Evolutionary conservation across 352 stramenopile species (phyloP).

Genomic region (Albugo laibachii): DNA sequence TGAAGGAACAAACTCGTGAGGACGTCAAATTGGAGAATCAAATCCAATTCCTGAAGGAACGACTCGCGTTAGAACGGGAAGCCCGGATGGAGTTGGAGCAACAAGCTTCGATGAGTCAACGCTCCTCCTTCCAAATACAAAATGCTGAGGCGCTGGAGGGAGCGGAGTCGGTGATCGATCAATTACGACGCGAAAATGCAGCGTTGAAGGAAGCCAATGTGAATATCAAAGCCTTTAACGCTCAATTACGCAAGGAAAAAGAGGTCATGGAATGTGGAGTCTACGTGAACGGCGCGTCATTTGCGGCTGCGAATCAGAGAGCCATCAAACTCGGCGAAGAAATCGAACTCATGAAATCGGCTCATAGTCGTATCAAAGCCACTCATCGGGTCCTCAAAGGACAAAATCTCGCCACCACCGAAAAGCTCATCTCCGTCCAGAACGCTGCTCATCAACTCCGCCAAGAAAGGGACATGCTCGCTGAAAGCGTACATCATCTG

Average conservation of each 20-base stretch:
- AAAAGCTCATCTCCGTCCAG: slow-evolving; percentile 59
- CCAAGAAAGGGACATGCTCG: slow-evolving; percentile 8
- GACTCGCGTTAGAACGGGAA: slow-evolving; percentile 80
- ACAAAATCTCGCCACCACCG: slow-evolving; percentile 58
- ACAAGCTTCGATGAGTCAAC: slow-evolving; percentile 28
- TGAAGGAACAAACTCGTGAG: slow-evolving; percentile 79
- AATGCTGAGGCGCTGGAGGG: slow-evolving; percentile 61
- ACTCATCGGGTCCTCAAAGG: slow-evolving; percentile 66
- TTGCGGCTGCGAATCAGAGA: slow-evolving; percentile 65
- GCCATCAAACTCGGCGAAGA: slow-evolving; percentile 74
- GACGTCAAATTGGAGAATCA: slow-evolving; percentile 94
- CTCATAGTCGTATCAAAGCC: slow-evolving; percentile 62
- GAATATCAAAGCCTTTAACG: slow-evolving; percentile 67
- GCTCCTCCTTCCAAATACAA: slow-evolving; percentile 58
- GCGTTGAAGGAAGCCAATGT: slow-evolving; percentile 67
- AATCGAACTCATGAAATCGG: slow-evolving; percentile 55
- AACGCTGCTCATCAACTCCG: slow-evolving; percentile 33
- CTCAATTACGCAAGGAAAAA: slow-evolving; percentile 75
- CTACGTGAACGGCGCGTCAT: slow-evolving; percentile 74
- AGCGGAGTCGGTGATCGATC: slow-evolving; percentile 67
- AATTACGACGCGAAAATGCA: slow-evolving; percentile 61
- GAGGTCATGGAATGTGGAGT: slow-evolving; percentile 75
- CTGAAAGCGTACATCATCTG: slow-evolving; percentile 47
- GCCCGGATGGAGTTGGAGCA: slow-evolving; percentile 69
- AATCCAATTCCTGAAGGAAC: slow-evolving; percentile 81